Percentiles rank a stretch among this genome's conserved stretches.
phyloP scores from a whole-genome alignment of 768 basidiomycete species.

The Phanerochaete sordida region DNA sequence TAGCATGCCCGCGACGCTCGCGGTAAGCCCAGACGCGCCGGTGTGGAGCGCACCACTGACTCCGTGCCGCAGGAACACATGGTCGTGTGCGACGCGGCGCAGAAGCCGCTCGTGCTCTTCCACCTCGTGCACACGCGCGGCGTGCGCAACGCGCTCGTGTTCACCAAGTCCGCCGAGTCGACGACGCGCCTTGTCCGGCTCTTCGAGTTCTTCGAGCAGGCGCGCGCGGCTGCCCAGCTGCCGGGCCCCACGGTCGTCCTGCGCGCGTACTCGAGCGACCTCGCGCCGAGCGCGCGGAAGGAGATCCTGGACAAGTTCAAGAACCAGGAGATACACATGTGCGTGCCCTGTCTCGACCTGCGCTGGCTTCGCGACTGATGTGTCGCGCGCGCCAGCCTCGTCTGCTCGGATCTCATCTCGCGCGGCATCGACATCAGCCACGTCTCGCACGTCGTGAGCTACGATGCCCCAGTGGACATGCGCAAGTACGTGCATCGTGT shows the following conservation, averaged over 20 bases:
- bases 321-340: constrained; percentile 81
- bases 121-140: constrained; percentile 67
- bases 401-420: constrained; percentile 96
- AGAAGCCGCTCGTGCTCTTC: constrained; percentile 89
- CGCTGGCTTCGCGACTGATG: neutral
- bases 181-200: constrained; percentile 78
- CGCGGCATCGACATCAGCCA: constrained; percentile 94
- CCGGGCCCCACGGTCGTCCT: constrained; percentile 36
- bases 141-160: constrained; percentile 76
- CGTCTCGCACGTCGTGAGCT: constrained; percentile 90
- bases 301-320: constrained; percentile 78
- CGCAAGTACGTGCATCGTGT: constrained; percentile 98
- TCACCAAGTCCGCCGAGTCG: constrained; percentile 96
- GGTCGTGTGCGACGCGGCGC: constrained; percentile 69
- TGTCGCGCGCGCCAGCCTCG: constrained; percentile 47
- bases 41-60: neutral
- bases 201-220: constrained; percentile 72
- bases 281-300: constrained; percentile 69
- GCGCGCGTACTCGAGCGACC: constrained; percentile 85
- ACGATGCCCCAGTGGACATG: constrained; percentile 97
- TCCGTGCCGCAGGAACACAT: constrained; percentile 72
- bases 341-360: constrained; percentile 22
- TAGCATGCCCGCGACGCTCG: constrained; percentile 76
- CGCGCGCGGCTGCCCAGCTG: constrained; percentile 14
- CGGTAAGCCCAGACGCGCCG: constrained; percentile 39